Evolutionary conservation across 495 filamentous ascomycete genomes (phyloP), one percentile per base, ranked within the genome.

Genomic region (Rhypophila decipiens): DNA sequence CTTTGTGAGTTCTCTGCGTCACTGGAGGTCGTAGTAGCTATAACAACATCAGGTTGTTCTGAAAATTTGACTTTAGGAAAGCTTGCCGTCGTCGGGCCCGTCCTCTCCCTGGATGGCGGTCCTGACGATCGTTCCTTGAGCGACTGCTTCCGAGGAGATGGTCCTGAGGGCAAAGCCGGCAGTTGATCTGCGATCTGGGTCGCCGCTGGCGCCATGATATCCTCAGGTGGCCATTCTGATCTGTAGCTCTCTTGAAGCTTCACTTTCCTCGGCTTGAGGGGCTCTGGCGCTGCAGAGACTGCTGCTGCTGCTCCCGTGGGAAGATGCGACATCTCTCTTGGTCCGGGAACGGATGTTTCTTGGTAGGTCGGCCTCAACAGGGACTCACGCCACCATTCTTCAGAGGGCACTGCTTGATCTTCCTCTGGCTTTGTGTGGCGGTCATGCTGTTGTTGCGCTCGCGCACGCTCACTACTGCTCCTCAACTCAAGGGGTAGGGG

Each of bases 191-290:
- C n/a, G n/a, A n/a, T n/a, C 36, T 38, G 20, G 2, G 36, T 18
- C 19, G 24, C 27, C 23, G 27, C 42, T 45, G 34, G 42, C 7
- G 9, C 13, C 7, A 31, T 31, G 27, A 31, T 7, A 31, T 31
- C 27, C 27, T 31, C 7, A 7, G 13, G 7, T 31, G 13, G 7
- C 7, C 7, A 13, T 13, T 31, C 27, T 3, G 12, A 29, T 7
- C 7, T 56, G 40, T 58, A 58, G 52, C 59, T 70, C 49, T 60
- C 69, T 63, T 70, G 71, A 60, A 73, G 59, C 66, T 72, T 73
- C 54, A 73, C 63, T 46, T 67, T 69, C 5, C 49, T n/a, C n/a
- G n/a, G n/a, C n/a, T n/a, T n/a, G n/a, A n/a, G n/a, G n/a, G n/a
- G 27, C 27, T 13, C 13, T 31, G 7, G 27, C 27, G 27, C 27